phyloP scores from a whole-genome alignment of 805 yeast species.

The Komagataella pastoris region DNA sequence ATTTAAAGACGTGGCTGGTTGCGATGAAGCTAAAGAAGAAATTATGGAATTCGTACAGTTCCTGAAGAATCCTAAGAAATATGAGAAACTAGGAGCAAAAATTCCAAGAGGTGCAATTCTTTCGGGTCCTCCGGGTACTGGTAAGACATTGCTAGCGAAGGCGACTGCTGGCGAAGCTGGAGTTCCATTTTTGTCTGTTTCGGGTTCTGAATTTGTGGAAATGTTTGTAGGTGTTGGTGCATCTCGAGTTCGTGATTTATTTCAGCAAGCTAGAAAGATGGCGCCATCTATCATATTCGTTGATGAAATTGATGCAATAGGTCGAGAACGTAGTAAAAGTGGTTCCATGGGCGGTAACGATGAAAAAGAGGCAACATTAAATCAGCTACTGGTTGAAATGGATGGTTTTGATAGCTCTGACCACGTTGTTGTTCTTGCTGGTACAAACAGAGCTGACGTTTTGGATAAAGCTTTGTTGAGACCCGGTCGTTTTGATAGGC shows the following conservation, averaged over 20 bases:
- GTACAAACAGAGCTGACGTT: constrained; percentile 88
- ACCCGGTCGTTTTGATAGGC: constrained; percentile 93
- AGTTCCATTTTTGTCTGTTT: constrained; percentile 82
- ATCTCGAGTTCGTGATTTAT: constrained; percentile 83
- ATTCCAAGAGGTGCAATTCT: constrained; percentile 92
- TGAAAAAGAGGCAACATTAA: constrained; percentile 86
- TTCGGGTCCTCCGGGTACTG: constrained; percentile 96
- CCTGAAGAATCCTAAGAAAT: constrained; percentile 71
- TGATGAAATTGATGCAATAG: constrained; percentile 94
- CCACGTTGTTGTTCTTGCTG: constrained; percentile 88
- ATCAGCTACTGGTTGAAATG: constrained; percentile 89
- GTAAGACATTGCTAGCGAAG: constrained; percentile 84
- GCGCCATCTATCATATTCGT: constrained; percentile 87
- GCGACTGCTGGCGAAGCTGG: constrained; percentile 97
- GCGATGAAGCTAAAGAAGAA: constrained; percentile 89
- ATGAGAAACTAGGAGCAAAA: constrained; percentile 83
- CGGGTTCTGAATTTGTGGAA: constrained; percentile 93
- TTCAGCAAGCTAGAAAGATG: constrained; percentile 77
- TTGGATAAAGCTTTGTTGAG: constrained; percentile 81
- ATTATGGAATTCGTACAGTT: constrained; percentile 92
- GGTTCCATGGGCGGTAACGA: constrained; percentile 75
- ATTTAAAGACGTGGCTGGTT: constrained; percentile 88
- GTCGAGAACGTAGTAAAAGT: constrained; percentile 64
- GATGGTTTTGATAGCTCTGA: constrained; percentile 85
- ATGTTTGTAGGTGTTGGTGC: constrained; percentile 98